Conservation (phyloP, 2,329 filamentous ascomycete species). For the Alternaria brassicicola region DNA sequence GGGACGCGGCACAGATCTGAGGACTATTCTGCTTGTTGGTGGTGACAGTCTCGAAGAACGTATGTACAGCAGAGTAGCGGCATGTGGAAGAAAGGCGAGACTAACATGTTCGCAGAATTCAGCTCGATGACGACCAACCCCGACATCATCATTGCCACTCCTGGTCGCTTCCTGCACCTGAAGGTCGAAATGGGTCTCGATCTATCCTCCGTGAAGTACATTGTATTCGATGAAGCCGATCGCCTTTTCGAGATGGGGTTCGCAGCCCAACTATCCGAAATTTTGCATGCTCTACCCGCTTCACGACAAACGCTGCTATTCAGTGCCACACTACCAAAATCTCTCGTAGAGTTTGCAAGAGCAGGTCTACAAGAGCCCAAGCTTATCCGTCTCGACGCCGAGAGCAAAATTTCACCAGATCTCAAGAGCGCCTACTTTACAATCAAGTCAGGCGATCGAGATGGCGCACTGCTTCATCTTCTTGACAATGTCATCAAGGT, state of each 20-base stretch:
- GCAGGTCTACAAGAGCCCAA: constrained; percentile 92
- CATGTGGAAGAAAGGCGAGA: neutral
- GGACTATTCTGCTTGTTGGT: constrained; percentile 87
- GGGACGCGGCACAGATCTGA: constrained; percentile 85
- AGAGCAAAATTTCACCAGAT: constrained; percentile 95
- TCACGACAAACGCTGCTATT: constrained; percentile 91
- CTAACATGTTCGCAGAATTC: constrained; percentile 63
- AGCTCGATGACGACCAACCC: constrained; percentile 90
- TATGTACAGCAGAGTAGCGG: constrained; percentile 17
- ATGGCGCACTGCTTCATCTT: constrained; percentile 87
- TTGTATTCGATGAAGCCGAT: constrained; percentile 98
- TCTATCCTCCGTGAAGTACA: constrained; percentile 87
- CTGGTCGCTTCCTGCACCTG: constrained; percentile 92
- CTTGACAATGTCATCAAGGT: constrained; percentile 92
- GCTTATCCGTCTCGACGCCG: constrained; percentile 86
- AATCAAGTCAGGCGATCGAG: constrained; percentile 90
- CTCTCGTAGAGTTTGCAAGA: constrained; percentile 91
- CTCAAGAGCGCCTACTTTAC: constrained; percentile 95
- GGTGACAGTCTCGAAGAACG: constrained; percentile 93
- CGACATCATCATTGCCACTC: constrained; percentile 96
- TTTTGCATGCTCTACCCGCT: constrained; percentile 82
- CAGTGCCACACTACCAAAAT: constrained; percentile 92
- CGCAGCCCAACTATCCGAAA: constrained; percentile 88
- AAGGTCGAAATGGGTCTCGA: constrained; percentile 96
- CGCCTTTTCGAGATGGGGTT: constrained; percentile 99